Base-by-base conservation (phyloP, 1,284 basidiomycete genomes). In the Coniferiporia weirii region DNA sequence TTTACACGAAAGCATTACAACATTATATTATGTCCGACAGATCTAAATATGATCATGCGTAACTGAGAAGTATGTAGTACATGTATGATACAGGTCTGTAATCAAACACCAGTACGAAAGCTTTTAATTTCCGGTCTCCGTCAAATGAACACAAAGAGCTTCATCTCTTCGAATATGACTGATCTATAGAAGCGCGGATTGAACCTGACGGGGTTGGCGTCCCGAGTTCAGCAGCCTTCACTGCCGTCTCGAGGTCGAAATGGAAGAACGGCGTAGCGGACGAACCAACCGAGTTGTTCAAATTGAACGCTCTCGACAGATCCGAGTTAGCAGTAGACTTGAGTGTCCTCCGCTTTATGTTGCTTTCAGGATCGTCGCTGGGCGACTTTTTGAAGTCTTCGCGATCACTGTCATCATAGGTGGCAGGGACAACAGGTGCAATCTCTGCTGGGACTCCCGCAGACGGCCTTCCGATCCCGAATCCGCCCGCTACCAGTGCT, bases 401-500 rank as follows among this genome's bases (percentile, higher is more conserved):
- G n/a, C 61, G 63, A 69, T 69, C 51, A 36, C 75, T 77, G 49
- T 77, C 82, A 35, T 76, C 75, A 65, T 82, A 82, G 0, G 87
- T 80, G 15, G 38, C 38, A 40, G 38, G 38, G 10, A 89, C 84
- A 55, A 94, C 83, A 35, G 86, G 76, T 1, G 89, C 91, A 59
- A 94, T 76, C 66, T 95, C 93, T 19, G 74, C 74, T 3, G 79
- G 79, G 4, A 72, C 63, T 36, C 71, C 71, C 5, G 75, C 73
- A 10, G 77, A 66, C 1, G 77, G 70, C 3, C 70, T 65, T 5
- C 87, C 83, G 22, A 76, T 78, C 5, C 94, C 94, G 68, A 97
- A 96, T 1, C 92, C 91, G 57, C 88, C 93, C 12, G 91, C 93
- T 63, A 93, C 79, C 50, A 97, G 81, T 1, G 91, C 93, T 52